Percentiles rank a stretch among this genome's conserved stretches.
These are phyloP conservation scores for Stentor coeruleus DNA, from an alignment of 73 alveolate species.

Conservation along the genomic window DNA sequence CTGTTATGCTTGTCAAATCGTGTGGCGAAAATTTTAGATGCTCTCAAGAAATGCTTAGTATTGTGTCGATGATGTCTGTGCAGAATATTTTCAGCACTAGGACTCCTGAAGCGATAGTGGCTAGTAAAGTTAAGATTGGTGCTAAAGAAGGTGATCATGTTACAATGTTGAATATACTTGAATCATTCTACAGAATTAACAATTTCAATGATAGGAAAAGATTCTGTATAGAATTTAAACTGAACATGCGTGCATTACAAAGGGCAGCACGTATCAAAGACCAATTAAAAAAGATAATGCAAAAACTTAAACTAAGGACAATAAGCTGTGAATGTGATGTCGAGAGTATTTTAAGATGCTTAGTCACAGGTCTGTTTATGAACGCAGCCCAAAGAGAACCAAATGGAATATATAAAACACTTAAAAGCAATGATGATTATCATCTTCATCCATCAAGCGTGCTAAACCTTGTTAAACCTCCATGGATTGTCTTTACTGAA, in stretches of 20 bases:
- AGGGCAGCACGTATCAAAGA: conserved; percentile 63
- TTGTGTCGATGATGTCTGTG: conserved; percentile 77
- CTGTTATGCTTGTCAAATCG: conserved; percentile 73
- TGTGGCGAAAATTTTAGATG: conserved; percentile 85
- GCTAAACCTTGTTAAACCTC: conserved; percentile 77
- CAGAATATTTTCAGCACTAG: conserved; percentile 57
- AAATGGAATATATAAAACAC: conserved; percentile 86
- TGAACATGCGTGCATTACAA: conserved; percentile 42
- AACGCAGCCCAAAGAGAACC: conserved; percentile 83
- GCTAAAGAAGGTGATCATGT: conserved; percentile 94
- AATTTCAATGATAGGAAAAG: conserved; percentile 64
- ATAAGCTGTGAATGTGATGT: conserved; percentile 82
- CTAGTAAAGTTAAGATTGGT: conserved; percentile 38
- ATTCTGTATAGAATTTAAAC: conserved; percentile 68
- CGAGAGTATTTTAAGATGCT: conserved; percentile 81
- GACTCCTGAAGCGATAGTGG: neutral
- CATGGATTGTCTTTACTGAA: conserved; percentile 89
- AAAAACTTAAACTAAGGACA: conserved; percentile 54
- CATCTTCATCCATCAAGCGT: conserved; percentile 89
- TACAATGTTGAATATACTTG: conserved; percentile 71
- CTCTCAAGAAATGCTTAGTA: conserved; percentile 80
- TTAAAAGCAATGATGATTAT: conserved; percentile 77
- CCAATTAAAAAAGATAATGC: conserved; percentile 62
- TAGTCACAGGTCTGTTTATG: conserved; percentile 85
- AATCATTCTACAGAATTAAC: conserved; percentile 36